Conservation (phyloP, 148 eudicot genomes). For the Cornus kousa region DNA sequence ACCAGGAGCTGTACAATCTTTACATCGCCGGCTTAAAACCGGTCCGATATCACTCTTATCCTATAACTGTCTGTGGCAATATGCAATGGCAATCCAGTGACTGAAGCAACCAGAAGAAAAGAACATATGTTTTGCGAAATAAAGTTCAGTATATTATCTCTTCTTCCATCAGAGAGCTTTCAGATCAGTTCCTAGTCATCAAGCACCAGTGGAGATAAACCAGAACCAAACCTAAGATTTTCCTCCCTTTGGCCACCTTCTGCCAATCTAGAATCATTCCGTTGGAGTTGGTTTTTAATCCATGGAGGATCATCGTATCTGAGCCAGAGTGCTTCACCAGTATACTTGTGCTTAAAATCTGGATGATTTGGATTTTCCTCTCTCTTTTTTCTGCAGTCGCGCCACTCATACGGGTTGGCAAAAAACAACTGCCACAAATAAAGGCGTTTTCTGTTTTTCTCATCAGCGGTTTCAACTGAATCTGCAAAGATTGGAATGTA, state of each 20-base stretch:
- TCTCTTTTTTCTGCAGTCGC: slow-evolving; percentile 43
- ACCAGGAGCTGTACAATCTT: too few species aligned
- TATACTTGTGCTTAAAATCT: slow-evolving; percentile 65
- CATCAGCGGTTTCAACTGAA: slow-evolving; percentile 30
- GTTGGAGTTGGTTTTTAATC: slow-evolving; percentile 55
- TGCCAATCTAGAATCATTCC: slow-evolving; percentile 38
- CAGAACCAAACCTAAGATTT: not conserved
- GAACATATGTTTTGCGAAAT: too few species aligned
- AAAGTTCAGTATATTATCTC: too few species aligned
- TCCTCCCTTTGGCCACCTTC: slow-evolving; percentile 11
- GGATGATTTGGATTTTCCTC: slow-evolving; percentile 44
- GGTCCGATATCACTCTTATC: too few species aligned
- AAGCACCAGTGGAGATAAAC: slow-evolving; percentile 13
- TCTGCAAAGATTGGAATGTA: slow-evolving; percentile 9
- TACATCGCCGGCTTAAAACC: too few species aligned
- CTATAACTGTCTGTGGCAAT: too few species aligned
- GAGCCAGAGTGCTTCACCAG: slow-evolving; percentile 76
- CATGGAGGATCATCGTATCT: slow-evolving; percentile 51
- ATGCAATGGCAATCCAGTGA: too few species aligned
- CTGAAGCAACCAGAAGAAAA: too few species aligned
- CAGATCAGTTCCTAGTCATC: slow-evolving; percentile 11
- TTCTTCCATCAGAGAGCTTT: too few species aligned
- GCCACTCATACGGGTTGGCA: slow-evolving; percentile 65
- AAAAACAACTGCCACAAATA: slow-evolving; percentile 69
- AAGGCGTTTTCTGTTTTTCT: slow-evolving; percentile 36